A percentile compares a stretch with the other conserved stretches of the same genome.
phyloP scores from a whole-genome alignment of 495 filamentous ascomycete genomes.

The Chaetomium cochliodes region DNA sequence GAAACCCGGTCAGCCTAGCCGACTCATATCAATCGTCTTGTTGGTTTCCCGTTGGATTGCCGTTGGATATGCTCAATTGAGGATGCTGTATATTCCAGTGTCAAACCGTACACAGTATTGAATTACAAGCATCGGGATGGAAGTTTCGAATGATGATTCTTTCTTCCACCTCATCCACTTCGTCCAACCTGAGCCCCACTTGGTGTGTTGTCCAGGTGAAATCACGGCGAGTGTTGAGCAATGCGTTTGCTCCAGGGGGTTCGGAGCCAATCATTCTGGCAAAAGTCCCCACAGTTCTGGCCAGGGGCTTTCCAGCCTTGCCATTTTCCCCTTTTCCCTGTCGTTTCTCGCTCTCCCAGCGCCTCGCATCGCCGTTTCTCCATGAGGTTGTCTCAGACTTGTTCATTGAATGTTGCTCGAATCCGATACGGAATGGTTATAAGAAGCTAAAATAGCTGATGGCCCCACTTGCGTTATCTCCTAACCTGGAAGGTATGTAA shows the following conservation, averaged over 20 bases:
- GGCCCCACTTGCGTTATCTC: not conserved
- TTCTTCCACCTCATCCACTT: slow-evolving; percentile 3
- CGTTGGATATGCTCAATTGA: not conserved
- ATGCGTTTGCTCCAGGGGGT: not conserved
- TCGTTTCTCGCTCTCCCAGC: not conserved
- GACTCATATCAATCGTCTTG: not conserved
- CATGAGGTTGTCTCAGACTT: too few species aligned
- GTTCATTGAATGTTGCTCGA: too few species aligned
- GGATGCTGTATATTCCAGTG: not conserved
- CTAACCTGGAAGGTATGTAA: not conserved
- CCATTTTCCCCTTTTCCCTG: not conserved
- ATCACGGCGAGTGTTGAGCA: slow-evolving; percentile 2
- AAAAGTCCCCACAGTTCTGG: not conserved
- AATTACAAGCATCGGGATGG: not conserved
- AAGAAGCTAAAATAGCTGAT: not conserved
- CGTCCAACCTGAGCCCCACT: slow-evolving; percentile 15
- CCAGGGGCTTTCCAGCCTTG: not conserved
- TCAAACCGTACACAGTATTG: not conserved
- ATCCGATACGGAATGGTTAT: not conserved
- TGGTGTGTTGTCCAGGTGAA: slow-evolving; percentile 20
- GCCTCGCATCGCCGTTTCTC: too few species aligned
- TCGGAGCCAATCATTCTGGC: slow-evolving; percentile 4
- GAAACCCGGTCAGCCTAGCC: slow-evolving; percentile 3
- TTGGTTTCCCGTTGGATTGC: not conserved
- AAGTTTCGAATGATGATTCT: not conserved